A percentile compares a stretch with the other conserved stretches of the same genome.
Conservation (phyloP, 176 grass and related monocot species). For the Oryza punctata region DNA sequence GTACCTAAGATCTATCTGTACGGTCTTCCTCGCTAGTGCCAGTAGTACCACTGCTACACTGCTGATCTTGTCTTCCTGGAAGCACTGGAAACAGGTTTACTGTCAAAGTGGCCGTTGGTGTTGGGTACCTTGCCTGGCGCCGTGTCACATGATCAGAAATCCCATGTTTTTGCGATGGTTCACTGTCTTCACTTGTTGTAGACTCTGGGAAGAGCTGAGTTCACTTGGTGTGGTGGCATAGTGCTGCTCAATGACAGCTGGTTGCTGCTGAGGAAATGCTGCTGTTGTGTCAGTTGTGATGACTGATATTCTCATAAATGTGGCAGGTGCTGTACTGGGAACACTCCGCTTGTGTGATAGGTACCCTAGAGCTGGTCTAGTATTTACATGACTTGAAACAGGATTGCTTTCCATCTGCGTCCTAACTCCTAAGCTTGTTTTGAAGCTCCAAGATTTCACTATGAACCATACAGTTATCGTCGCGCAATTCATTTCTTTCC, state of each 20-base stretch:
- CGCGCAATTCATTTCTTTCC: slow-evolving; percentile 77
- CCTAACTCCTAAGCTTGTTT: slow-evolving; percentile 56
- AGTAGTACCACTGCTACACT: slow-evolving; percentile 47
- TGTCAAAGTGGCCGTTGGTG: slow-evolving; percentile 27
- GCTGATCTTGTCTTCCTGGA: slow-evolving; percentile 54
- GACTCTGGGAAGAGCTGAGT: slow-evolving; percentile 80
- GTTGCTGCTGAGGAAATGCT: slow-evolving; percentile 31
- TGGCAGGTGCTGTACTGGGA: slow-evolving; percentile 46
- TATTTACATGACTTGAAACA: slow-evolving; percentile 42
- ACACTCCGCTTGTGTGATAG: slow-evolving; percentile 32
- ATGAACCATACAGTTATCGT: slow-evolving; percentile 59
- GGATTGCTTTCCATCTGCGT: slow-evolving; percentile 32
- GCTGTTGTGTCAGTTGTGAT: background rate
- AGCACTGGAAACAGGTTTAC: slow-evolving; percentile 41
- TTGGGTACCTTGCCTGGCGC: slow-evolving; percentile 47
- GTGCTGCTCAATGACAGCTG: slow-evolving; percentile 36
- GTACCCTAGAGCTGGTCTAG: slow-evolving; percentile 7
- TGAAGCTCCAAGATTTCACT: slow-evolving; percentile 56
- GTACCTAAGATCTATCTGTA: background rate
- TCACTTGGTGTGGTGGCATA: slow-evolving; percentile 49
- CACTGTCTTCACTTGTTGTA: slow-evolving; percentile 32
- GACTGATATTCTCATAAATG: slow-evolving; percentile 6
- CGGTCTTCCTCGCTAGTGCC: slow-evolving; percentile 31
- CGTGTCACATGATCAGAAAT: slow-evolving; percentile 34
- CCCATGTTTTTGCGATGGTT: slow-evolving; percentile 26